Percentiles rank a stretch among this genome's conserved stretches.
Conservation (phyloP, 1,139 yeast genomes). For the Trichomonascaceae sp. region DNA sequence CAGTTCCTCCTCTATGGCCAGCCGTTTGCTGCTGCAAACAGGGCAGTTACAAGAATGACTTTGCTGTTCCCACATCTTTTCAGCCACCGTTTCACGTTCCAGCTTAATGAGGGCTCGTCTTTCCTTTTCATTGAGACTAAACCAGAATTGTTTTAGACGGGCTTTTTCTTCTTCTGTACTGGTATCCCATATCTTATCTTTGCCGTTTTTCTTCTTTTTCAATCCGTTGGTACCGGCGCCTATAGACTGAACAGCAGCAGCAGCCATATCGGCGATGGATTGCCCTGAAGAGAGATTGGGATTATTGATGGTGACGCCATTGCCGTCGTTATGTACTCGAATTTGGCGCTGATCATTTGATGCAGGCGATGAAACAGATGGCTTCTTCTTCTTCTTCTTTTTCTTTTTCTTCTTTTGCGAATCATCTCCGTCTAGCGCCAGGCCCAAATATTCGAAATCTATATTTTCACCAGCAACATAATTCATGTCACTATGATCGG, state of each 20-base stretch:
- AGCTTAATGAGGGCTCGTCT: constrained; percentile 59
- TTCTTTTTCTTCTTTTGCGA: constrained; percentile 28
- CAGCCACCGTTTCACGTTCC: constrained; percentile 65
- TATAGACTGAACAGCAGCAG: constrained; percentile 31
- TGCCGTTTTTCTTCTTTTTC: constrained; percentile 9
- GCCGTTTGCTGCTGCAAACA: constrained; percentile 71
- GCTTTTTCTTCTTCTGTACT: constrained; percentile 54
- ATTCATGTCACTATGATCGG: constrained; percentile 21
- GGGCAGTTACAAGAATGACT: constrained; percentile 60
- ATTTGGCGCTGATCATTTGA: constrained; percentile 14
- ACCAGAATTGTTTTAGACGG: constrained; percentile 64
- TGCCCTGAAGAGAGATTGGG: constrained; percentile 49
- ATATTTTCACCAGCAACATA: constrained; percentile 51
- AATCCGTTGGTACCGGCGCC: constrained; percentile 20
- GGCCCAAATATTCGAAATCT: constrained; percentile 47
- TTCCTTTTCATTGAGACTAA: constrained; percentile 51
- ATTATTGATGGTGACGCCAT: constrained; percentile 26
- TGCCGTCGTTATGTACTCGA: constrained; percentile 24
- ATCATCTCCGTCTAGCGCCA: constrained; percentile 1
- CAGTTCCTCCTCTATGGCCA: constrained; percentile 71
- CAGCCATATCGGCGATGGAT: constrained; percentile 32
- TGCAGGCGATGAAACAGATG: constrained; percentile 28
- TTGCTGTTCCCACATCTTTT: constrained; percentile 55
- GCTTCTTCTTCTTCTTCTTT: constrained; percentile 49
- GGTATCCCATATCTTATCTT: constrained; percentile 52